phyloP scores from a whole-genome alignment of 2,329 filamentous ascomycete species.

The Neurospora sp. region DNA sequence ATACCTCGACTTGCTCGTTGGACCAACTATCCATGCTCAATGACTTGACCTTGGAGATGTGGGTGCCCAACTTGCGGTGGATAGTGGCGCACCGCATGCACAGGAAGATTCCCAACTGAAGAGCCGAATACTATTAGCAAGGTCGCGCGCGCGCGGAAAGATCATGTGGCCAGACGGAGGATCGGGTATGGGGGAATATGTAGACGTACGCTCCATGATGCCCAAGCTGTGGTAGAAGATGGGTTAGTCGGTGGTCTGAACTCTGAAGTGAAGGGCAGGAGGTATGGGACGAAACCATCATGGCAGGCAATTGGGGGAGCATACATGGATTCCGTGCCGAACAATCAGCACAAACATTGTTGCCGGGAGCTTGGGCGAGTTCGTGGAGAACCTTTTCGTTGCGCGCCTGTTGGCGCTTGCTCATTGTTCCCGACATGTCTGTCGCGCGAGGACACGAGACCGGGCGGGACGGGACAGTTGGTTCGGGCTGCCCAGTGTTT shows the following conservation, averaged over 20 bases:
- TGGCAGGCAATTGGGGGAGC: not conserved
- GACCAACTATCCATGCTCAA: slow-evolving; percentile 98
- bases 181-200: slow-evolving; percentile 2
- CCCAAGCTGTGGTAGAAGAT: slow-evolving; percentile 58
- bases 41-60: slow-evolving; percentile 98
- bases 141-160: not conserved
- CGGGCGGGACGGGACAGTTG: not conserved
- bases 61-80: slow-evolving; percentile 92
- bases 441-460: slow-evolving; percentile 7
- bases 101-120: slow-evolving; percentile 82
- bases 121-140: slow-evolving; percentile 7
- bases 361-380: slow-evolving; percentile 75
- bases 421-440: slow-evolving; percentile 56
- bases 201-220: slow-evolving; percentile 81
- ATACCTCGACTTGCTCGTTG: slow-evolving; percentile 89
- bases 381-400: slow-evolving; percentile 91
- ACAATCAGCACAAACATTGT: slow-evolving; percentile 92
- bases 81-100: slow-evolving; percentile 96
- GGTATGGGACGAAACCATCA: not conserved
- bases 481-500: not conserved
- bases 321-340: slow-evolving; percentile 74
- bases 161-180: not conserved
- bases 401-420: slow-evolving; percentile 95
- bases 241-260: slow-evolving; percentile 22
- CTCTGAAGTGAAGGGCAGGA: not conserved